A percentile compares a stretch with the other conserved stretches of the same genome.
These are phyloP conservation scores for Spergularia azorica DNA, from an alignment of 179 eudicot species.

Conservation along the genomic window DNA sequence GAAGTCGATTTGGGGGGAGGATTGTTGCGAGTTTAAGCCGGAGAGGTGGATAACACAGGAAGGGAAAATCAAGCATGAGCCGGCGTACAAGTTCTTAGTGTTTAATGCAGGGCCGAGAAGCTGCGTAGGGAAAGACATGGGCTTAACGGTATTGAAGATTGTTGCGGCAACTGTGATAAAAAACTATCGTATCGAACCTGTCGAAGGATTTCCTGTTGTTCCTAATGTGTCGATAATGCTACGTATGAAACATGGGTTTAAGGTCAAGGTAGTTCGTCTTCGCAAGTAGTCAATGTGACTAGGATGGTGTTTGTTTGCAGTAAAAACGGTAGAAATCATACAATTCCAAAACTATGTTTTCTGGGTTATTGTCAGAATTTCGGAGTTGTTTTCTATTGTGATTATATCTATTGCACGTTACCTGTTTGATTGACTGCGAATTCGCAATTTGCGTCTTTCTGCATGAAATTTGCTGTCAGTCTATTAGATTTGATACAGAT, in stretches of 20 bases:
- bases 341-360: too few species aligned
- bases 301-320: too few species aligned
- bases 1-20: too few species aligned
- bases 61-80: slow-evolving; percentile 41
- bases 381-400: too few species aligned
- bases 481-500: too few species aligned
- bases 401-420: too few species aligned
- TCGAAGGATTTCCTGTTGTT: slow-evolving; percentile 13
- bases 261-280: slow-evolving; percentile 19
- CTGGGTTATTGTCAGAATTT: too few species aligned
- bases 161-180: slow-evolving; percentile 38
- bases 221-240: slow-evolving; percentile 29
- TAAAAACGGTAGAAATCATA: too few species aligned
- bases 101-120: slow-evolving; percentile 59
- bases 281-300: too few species aligned
- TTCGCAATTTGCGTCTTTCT: too few species aligned
- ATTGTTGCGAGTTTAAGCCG: slow-evolving; percentile 35
- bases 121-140: slow-evolving; percentile 46
- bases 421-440: too few species aligned
- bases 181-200: slow-evolving; percentile 36
- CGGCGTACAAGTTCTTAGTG: slow-evolving; percentile 47
- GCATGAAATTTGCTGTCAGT: too few species aligned
- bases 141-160: slow-evolving; percentile 40
- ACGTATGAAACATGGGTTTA: slow-evolving; percentile 31
- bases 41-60: slow-evolving; percentile 50